Base-by-base conservation (phyloP, 768 basidiomycete species). In the Russula compacta region DNA sequence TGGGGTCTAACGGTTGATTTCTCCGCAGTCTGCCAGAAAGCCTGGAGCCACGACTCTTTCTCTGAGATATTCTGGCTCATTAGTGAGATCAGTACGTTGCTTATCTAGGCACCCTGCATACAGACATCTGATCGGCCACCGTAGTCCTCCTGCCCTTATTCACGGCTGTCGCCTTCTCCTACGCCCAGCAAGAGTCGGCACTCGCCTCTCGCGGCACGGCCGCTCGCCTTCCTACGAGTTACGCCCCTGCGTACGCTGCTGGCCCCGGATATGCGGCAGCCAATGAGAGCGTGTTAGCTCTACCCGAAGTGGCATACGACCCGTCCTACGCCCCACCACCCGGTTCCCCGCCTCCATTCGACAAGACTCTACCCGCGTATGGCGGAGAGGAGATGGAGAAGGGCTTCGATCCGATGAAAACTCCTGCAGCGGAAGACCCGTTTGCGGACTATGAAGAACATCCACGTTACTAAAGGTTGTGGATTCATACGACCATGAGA, bases 161-260 rank as follows among this genome's bases (percentile, higher is more conserved):
- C 77, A 79, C 81, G n/a, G 64, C 78, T 51, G 67, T 89, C 66
- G 81, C 84, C 2, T 87, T 86, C 69, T 77, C 79, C 14, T 94
- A 85, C 75, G 84, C 87, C 69, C 84, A 85, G 24, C 91, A 94
- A 72, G 90, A 91, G 1, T 71, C 79, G 3, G 81, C 81, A 64
- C 71, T 77, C 42, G 79, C 73, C 11, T 2, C 44, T 11, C 46
- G 52, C 55, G 85, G 86, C 69, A 66, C 77, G 44, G 73, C 12
- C 82, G 83, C 44, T 53, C 70, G n/a, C 83, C 64, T 61, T 74
- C 76, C 64, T 11, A 44, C 42, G n/a, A 52, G 53, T 12, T 72
- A 75, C 66, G 53, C 68, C 17, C 69, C 69, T 6, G 69, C 74
- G 1, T 73, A 73, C 43, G 57, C 59, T 15, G 63, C 54, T 59